These are phyloP conservation scores for Dendrocalamus sinicus DNA, from an alignment of 176 grass and related monocot genomes.

Conservation along the genomic window DNA sequence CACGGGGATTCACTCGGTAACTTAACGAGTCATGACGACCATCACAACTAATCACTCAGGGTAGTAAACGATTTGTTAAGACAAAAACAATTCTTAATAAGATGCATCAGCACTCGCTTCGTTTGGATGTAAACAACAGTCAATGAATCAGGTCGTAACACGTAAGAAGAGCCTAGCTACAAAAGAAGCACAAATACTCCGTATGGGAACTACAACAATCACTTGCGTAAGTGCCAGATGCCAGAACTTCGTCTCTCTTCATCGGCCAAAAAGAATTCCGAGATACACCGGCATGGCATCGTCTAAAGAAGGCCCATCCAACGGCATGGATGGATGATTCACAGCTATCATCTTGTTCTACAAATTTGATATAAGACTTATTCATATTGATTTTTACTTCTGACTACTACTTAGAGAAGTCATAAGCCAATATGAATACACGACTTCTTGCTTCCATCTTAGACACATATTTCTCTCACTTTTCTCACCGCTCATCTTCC, in stretches of 20 bases:
- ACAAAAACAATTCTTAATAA: background rate
- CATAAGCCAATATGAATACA: too few species aligned
- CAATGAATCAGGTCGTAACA: slow-evolving; percentile 40
- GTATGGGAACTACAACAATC: slow-evolving; percentile 37
- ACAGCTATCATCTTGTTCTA: slow-evolving; percentile 34
- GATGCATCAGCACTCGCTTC: background rate
- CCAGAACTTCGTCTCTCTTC: slow-evolving; percentile 23
- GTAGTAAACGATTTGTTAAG: background rate
- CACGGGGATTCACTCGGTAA: too few species aligned
- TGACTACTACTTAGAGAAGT: too few species aligned
- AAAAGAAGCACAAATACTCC: slow-evolving; percentile 15
- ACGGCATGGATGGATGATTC: slow-evolving; percentile 31
- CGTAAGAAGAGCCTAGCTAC: slow-evolving; percentile 48
- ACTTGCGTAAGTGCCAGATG: background rate
- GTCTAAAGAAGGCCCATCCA: slow-evolving; percentile 63
- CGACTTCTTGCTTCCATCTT: too few species aligned
- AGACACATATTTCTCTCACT: too few species aligned
- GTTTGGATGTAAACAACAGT: slow-evolving; percentile 36
- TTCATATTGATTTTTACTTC: too few species aligned
- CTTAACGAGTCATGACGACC: too few species aligned
- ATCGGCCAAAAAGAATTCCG: slow-evolving; percentile 45
- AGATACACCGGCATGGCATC: slow-evolving; percentile 39
- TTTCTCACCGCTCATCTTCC: too few species aligned
- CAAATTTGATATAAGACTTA: slow-evolving; percentile 8
- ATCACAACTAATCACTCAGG: background rate